Evolutionary conservation across 495 filamentous ascomycete genomes (phyloP).

Genomic region (Penicillium parvum): DNA sequence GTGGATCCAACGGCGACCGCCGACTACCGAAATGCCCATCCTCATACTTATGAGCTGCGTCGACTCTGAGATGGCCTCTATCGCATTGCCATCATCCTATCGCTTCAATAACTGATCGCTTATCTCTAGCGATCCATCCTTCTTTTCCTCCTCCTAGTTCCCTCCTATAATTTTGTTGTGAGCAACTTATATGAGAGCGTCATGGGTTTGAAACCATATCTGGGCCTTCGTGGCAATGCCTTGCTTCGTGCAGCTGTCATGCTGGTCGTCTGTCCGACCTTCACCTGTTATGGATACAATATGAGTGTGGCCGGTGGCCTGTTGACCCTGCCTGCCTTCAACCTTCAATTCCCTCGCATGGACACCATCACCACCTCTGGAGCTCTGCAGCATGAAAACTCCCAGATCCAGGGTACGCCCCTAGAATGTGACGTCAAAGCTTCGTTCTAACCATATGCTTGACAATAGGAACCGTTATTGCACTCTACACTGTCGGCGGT

Average conservation of each 20-base stretch:
- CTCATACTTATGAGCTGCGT: neutral
- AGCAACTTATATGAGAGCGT: conserved; percentile 1
- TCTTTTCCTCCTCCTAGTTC: neutral
- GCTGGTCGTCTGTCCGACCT: conserved; percentile 43
- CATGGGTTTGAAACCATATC: conserved; percentile 26
- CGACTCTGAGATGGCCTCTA: neutral
- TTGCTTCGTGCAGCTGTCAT: conserved; percentile 32
- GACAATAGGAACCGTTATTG: conserved; percentile 25
- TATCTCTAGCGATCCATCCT: neutral
- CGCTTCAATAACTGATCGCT: neutral
- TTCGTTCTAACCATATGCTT: neutral
- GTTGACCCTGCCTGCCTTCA: conserved; percentile 38
- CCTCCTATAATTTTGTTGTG: neutral
- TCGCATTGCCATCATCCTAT: neutral
- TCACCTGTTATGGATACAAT: conserved; percentile 51
- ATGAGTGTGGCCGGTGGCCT: conserved; percentile 44
- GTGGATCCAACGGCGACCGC: conserved; percentile 10
- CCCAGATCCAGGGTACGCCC: conserved; percentile 38
- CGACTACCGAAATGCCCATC: conserved; percentile 4
- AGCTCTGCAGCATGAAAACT: conserved; percentile 26
- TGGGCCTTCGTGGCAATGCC: conserved; percentile 33
- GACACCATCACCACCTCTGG: conserved; percentile 45
- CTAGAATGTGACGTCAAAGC: neutral
- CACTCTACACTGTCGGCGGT: conserved; percentile 30
- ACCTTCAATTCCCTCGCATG: conserved; percentile 47